Percentiles rank a stretch among this genome's conserved stretches.
These are phyloP conservation scores for Solanum paucissectum DNA, from an alignment of 257 asterid genomes.

Conservation along the genomic window DNA sequence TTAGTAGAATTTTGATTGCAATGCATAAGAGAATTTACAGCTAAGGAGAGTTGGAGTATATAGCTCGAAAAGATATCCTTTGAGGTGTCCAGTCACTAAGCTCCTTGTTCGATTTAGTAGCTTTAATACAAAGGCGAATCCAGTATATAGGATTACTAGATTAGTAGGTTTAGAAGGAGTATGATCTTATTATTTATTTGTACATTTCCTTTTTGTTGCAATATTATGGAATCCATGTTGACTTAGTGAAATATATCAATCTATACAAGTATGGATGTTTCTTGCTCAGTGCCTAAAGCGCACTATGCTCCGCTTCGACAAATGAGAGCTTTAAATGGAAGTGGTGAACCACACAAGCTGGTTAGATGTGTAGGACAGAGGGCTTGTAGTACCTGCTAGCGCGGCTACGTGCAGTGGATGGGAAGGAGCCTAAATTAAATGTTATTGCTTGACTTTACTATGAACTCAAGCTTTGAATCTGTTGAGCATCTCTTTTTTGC, in stretches of 20 bases:
- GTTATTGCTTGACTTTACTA: neutral
- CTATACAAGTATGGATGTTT: neutral
- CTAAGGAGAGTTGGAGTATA: neutral
- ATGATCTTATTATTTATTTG: neutral
- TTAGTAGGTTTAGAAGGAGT: neutral
- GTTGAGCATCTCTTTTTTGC: neutral
- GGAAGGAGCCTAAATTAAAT: neutral
- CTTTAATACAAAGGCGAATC: neutral
- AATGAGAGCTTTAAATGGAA: neutral
- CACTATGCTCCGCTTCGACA: neutral
- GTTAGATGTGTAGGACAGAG: neutral
- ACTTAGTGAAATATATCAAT: neutral
- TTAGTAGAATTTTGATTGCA: neutral
- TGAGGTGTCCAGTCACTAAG: neutral
- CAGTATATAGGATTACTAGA: no score
- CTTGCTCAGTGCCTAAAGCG: neutral
- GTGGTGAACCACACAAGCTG: neutral
- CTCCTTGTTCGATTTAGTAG: neutral
- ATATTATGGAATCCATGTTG: neutral
- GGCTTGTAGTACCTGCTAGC: neutral
- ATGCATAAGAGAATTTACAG: neutral
- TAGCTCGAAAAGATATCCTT: neutral
- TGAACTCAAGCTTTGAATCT: neutral
- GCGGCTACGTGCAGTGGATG: neutral
- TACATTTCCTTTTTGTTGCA: neutral